Evolutionary conservation across 345 rosid species (phyloP).

Genomic region (Rhizophora mangle): DNA sequence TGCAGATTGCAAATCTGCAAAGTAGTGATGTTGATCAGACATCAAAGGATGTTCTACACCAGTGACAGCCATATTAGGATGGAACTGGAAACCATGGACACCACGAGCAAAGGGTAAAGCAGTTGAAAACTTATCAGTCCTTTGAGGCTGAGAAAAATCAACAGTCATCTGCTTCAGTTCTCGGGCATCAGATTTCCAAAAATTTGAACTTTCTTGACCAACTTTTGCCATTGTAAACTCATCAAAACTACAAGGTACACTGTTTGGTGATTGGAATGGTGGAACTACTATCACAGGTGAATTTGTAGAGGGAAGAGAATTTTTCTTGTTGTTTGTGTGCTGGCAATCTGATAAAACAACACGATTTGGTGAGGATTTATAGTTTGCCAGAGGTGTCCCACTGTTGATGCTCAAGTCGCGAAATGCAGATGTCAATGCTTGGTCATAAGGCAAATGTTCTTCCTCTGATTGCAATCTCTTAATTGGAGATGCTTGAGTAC

Average conservation of each 20-base stretch:
- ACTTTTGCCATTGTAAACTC: conserved; percentile 34
- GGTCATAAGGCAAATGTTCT: conserved; percentile 52
- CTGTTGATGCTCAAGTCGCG: conserved; percentile 37
- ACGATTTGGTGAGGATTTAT: conserved; percentile 23
- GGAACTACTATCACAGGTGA: conserved; percentile 34
- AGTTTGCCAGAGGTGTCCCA: conserved; percentile 26
- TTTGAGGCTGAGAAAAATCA: conserved; percentile 36
- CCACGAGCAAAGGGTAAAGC: conserved; percentile 44
- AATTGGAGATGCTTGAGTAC: conserved; percentile 27
- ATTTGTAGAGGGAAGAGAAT: conserved; percentile 21
- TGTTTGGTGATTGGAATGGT: conserved; percentile 32
- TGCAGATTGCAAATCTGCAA: conserved; percentile 37
- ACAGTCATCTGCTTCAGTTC: conserved; percentile 42
- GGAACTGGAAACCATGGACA: conserved; percentile 39
- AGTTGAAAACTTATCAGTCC: conserved; percentile 30
- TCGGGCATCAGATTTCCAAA: conserved; percentile 30
- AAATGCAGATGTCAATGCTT: conserved; percentile 52
- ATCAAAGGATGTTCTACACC: conserved; percentile 38
- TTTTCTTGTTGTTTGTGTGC: conserved; percentile 26
- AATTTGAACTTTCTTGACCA: conserved; percentile 28
- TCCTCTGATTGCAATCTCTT: conserved; percentile 35
- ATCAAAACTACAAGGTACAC: conserved; percentile 34
- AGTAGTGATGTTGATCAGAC: conserved; percentile 49
- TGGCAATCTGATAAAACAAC: conserved; percentile 29
- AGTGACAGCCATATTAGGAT: conserved; percentile 34